Conservation (phyloP, 306 rosid species). For the Cicer bijugum region DNA sequence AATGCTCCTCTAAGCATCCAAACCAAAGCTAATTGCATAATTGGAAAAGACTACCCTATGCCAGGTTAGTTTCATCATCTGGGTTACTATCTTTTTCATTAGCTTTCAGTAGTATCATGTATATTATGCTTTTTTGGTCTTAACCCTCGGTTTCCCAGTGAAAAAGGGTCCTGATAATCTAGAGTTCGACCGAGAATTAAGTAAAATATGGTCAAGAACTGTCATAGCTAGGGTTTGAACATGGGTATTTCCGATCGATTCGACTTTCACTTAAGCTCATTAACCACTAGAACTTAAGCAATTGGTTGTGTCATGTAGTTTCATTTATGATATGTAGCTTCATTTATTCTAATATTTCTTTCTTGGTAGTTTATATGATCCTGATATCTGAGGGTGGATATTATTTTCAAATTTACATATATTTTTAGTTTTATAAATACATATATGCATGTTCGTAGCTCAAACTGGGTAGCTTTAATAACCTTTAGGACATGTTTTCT, state of each 20-base stretch:
- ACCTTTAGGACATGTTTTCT: neutral
- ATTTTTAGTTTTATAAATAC: neutral
- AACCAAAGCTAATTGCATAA: constrained; percentile 82
- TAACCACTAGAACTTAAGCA: no score
- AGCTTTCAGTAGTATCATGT: constrained; percentile 15
- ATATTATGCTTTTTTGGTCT: neutral
- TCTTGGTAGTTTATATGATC: constrained; percentile 13
- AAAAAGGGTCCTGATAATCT: no score
- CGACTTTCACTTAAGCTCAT: no score
- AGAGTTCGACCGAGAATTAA: no score
- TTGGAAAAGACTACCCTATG: constrained; percentile 89
- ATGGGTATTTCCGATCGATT: no score
- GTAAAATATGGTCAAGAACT: no score
- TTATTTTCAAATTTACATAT: neutral
- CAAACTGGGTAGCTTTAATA: neutral
- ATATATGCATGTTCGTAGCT: neutral
- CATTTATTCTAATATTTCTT: neutral
- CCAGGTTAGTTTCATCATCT: constrained; percentile 66
- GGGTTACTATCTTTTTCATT: neutral
- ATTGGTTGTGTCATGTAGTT: no score
- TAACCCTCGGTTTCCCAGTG: no score
- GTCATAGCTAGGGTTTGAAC: no score
- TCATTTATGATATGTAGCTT: neutral
- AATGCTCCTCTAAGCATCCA: constrained; percentile 88
- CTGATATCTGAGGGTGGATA: neutral